These are phyloP conservation scores for Austroboletus novae-zelandiae DNA, from an alignment of 1,284 basidiomycete species.

Conservation along the genomic window DNA sequence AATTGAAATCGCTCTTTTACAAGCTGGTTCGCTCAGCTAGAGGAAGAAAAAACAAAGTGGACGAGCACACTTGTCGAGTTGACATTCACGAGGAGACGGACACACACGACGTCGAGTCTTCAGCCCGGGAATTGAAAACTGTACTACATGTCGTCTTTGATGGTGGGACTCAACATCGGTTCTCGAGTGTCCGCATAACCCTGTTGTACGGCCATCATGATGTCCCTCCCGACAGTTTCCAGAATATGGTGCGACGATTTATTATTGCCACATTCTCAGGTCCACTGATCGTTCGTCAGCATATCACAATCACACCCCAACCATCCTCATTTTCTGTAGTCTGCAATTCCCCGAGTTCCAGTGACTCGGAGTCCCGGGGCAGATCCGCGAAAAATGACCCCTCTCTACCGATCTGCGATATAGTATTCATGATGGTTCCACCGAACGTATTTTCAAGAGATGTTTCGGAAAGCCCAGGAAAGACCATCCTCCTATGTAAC, in stretches of 20 bases:
- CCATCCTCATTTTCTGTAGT: neutral
- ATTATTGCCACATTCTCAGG: neutral
- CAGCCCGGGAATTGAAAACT: neutral
- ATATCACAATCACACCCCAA: neutral
- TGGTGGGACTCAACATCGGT: neutral
- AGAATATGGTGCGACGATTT: neutral
- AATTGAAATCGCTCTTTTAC: no score
- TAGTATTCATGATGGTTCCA: constrained; percentile 1
- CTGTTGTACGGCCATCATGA: neutral
- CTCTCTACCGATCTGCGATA: constrained; percentile 6
- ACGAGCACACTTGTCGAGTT: constrained; percentile 9
- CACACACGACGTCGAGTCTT: no score
- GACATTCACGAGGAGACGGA: neutral
- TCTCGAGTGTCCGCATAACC: no score
- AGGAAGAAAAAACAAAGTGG: neutral
- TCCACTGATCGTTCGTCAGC: neutral
- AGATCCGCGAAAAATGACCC: neutral
- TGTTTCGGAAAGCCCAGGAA: neutral
- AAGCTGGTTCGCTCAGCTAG: no score
- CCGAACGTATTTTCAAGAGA: neutral
- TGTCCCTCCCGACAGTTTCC: neutral
- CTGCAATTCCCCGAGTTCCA: neutral
- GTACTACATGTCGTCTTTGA: constrained; percentile 8
- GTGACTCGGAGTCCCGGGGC: neutral
- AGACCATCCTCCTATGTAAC: constrained; percentile 7